Percentiles rank a stretch among this genome's conserved stretches.
Evolutionary conservation across 2,329 filamentous ascomycete species (phyloP).

Genomic region (Didymella pomorum): DNA sequence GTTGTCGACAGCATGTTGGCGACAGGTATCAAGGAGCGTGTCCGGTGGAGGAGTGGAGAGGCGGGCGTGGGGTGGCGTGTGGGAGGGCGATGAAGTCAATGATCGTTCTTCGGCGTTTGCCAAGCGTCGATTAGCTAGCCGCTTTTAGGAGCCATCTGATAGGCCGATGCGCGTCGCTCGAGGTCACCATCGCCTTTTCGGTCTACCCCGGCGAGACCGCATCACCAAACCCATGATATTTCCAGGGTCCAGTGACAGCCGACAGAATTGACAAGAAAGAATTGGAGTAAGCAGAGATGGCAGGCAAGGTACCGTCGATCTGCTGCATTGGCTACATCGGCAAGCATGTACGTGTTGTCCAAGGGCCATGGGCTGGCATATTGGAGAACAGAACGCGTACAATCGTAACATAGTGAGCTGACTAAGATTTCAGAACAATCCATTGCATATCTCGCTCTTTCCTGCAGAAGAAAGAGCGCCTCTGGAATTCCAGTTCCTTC

Average conservation of each 20-base stretch:
- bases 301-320: constrained; percentile 71
- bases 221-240: constrained; percentile 22
- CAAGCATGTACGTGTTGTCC: constrained; percentile 64
- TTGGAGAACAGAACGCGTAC: neutral
- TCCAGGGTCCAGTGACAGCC: neutral
- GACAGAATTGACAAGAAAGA: neutral
- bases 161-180: constrained; percentile 32
- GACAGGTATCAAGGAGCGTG: constrained; percentile 46
- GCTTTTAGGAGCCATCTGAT: constrained; percentile 42
- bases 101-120: constrained; percentile 28
- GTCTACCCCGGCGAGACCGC: constrained; percentile 33
- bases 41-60: constrained; percentile 50
- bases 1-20: constrained; percentile 60
- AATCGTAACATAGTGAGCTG: neutral
- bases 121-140: constrained; percentile 39
- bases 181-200: constrained; percentile 35
- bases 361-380: neutral
- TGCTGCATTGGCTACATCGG: constrained; percentile 94
- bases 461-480: constrained; percentile 74
- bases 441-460: constrained; percentile 91
- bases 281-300: constrained; percentile 43
- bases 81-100: constrained; percentile 43
- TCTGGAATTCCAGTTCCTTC: constrained; percentile 90
- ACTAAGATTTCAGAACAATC: constrained; percentile 76
- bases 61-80: constrained; percentile 45